A percentile compares a stretch with the other conserved stretches of the same genome.
These are phyloP conservation scores for Xylariaceae sp. DNA, from an alignment of 2,329 filamentous ascomycete species.

Conservation along the genomic window DNA sequence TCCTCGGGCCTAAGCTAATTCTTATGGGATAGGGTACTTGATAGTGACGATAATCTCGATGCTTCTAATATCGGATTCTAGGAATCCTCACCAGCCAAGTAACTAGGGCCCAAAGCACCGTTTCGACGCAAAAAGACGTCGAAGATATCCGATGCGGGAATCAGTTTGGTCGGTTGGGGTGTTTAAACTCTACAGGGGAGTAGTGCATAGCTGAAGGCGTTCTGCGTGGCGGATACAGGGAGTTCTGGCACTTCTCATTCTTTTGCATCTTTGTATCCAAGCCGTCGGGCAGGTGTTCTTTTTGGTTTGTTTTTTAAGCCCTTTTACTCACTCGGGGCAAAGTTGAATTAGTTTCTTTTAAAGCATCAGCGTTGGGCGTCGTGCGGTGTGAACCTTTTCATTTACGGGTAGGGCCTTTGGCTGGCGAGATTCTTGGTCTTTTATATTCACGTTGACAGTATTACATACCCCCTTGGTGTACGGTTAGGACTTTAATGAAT, in stretches of 20 bases:
- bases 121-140: not conserved
- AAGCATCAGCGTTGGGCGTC: conserved; percentile 21
- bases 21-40: conserved; percentile 47
- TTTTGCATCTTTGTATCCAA: not conserved
- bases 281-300: not conserved
- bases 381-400: not conserved
- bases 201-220: conserved; percentile 16
- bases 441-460: too few species aligned
- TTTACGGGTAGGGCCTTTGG: not conserved
- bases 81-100: too few species aligned
- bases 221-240: conserved; percentile 1
- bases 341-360: not conserved
- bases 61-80: conserved; percentile 43
- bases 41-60: conserved; percentile 53
- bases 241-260: not conserved
- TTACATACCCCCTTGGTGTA: too few species aligned
- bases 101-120: not conserved
- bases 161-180: not conserved
- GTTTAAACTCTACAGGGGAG: not conserved
- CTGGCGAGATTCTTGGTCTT: not conserved
- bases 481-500: too few species aligned
- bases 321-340: not conserved
- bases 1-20: conserved; percentile 1
- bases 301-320: too few species aligned
- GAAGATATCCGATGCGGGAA: not conserved